A percentile compares a stretch with the other conserved stretches of the same genome.
These are phyloP conservation scores for Salix arbutifolia DNA, from an alignment of 345 rosid genomes.

Conservation along the genomic window DNA sequence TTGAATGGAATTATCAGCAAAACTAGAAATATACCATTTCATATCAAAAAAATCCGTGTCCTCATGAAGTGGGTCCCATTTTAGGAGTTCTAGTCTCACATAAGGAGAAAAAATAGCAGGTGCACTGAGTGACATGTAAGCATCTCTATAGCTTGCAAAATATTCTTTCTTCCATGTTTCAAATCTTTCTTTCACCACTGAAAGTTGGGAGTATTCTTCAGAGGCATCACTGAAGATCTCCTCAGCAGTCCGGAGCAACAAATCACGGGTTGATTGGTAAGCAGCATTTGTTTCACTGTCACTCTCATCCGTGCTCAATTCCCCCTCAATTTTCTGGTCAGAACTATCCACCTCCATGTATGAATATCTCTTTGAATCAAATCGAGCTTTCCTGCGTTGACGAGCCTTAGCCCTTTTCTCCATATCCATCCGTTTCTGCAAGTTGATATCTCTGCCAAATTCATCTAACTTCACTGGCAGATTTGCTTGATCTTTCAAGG, in stretches of 20 bases:
- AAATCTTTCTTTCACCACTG: constrained; percentile 67
- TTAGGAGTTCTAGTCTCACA: constrained; percentile 83
- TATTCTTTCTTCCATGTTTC: constrained; percentile 86
- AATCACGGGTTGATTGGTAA: constrained; percentile 61
- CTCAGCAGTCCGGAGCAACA: constrained; percentile 68
- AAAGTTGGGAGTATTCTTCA: constrained; percentile 86
- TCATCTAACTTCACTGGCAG: constrained; percentile 81
- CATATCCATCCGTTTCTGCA: constrained; percentile 77
- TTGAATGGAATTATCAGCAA: background rate
- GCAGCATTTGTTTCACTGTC: constrained; percentile 72
- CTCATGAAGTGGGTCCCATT: constrained; percentile 89
- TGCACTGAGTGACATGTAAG: constrained; percentile 78
- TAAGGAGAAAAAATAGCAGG: constrained; percentile 93
- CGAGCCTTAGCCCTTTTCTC: constrained; percentile 85
- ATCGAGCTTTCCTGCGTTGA: constrained; percentile 56
- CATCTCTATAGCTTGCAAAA: constrained; percentile 70
- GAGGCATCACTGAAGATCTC: constrained; percentile 81
- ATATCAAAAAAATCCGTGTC: constrained; percentile 66
- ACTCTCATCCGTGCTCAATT: constrained; percentile 96
- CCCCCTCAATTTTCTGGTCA: constrained; percentile 76
- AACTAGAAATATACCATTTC: constrained; percentile 56
- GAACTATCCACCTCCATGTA: constrained; percentile 62
- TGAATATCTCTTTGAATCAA: constrained; percentile 63
- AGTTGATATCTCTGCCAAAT: constrained; percentile 86
- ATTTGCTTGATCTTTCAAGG: constrained; percentile 54